These are phyloP conservation scores for Botrytis deweyae DNA, from an alignment of 2,329 filamentous ascomycete genomes.

Conservation along the genomic window DNA sequence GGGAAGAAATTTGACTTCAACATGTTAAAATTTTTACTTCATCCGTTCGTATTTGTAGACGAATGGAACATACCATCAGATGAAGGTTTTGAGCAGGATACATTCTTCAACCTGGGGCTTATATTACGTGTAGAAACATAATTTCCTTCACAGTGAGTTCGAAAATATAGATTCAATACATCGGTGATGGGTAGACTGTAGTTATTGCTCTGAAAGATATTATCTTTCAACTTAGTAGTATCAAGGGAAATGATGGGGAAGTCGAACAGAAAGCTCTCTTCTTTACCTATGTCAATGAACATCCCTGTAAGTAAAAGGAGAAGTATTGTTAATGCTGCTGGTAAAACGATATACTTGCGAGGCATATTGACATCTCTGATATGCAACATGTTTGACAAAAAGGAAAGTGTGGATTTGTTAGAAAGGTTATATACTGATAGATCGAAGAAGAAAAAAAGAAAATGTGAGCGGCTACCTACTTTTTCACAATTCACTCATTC, in stretches of 20 bases:
- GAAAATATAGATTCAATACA: slow-evolving; percentile 10
- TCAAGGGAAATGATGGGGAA: slow-evolving; percentile 4
- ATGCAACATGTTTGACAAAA: background rate
- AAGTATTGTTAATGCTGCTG: background rate
- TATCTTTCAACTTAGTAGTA: background rate
- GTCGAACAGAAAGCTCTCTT: background rate
- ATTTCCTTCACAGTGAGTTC: slow-evolving; percentile 7
- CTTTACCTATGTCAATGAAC: background rate
- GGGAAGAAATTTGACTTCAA: background rate
- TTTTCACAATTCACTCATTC: background rate
- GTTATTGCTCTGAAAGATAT: background rate
- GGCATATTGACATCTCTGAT: background rate
- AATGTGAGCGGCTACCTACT: background rate
- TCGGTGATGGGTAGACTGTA: slow-evolving; percentile 2
- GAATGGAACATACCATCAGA: slow-evolving; percentile 4
- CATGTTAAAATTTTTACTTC: background rate
- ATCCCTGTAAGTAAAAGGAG: background rate
- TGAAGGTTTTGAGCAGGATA: slow-evolving; percentile 6
- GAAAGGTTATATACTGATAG: background rate
- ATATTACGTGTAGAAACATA: background rate
- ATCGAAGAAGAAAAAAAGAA: background rate
- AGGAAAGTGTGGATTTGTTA: background rate
- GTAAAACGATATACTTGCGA: background rate
- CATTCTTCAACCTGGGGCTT: background rate
- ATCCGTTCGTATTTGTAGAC: background rate